phyloP scores from a whole-genome alignment of 2,329 filamentous ascomycete genomes.

The Monosporascus ibericus region DNA sequence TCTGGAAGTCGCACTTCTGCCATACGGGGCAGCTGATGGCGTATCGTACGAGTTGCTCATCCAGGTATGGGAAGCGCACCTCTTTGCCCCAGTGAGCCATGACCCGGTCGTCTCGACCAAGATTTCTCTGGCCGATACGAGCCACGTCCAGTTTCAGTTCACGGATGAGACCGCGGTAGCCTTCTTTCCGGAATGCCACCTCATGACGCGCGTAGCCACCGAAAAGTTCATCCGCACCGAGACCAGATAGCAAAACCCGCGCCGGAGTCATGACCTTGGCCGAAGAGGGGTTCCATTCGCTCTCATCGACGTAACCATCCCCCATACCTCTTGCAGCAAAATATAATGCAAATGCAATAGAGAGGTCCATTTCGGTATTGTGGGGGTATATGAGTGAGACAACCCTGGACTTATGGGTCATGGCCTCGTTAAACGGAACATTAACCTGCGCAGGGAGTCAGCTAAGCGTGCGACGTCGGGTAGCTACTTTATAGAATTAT shows the following conservation, averaged over 20 bases:
- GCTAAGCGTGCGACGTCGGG: not conserved
- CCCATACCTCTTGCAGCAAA: slow-evolving; percentile 79
- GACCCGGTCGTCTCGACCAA: slow-evolving; percentile 87
- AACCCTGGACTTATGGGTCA: slow-evolving; percentile 62
- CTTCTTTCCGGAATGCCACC: slow-evolving; percentile 63
- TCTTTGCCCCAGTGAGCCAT: slow-evolving; percentile 87
- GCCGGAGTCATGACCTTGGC: slow-evolving; percentile 52
- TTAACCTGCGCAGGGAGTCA: slow-evolving; percentile 50
- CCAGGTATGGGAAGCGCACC: slow-evolving; percentile 83
- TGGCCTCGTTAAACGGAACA: slow-evolving; percentile 70
- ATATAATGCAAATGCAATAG: slow-evolving; percentile 88
- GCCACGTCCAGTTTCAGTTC: slow-evolving; percentile 82
- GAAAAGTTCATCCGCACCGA: slow-evolving; percentile 95
- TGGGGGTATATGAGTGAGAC: slow-evolving; percentile 82
- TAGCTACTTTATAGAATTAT: too few relatives aligned
- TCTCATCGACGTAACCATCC: slow-evolving; percentile 27
- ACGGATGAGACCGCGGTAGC: slow-evolving; percentile 66
- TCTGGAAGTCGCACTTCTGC: slow-evolving; percentile 85
- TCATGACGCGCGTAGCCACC: slow-evolving; percentile 85
- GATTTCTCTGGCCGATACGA: slow-evolving; percentile 85
- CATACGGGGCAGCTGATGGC: slow-evolving; percentile 68
- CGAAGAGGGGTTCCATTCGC: slow-evolving; percentile 16
- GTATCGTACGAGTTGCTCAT: slow-evolving; percentile 80
- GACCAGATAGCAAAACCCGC: slow-evolving; percentile 80
- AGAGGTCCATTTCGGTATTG: slow-evolving; percentile 98